Evolutionary conservation across 768 basidiomycete genomes (phyloP).

Genomic region (Russula griseocarnosa): DNA sequence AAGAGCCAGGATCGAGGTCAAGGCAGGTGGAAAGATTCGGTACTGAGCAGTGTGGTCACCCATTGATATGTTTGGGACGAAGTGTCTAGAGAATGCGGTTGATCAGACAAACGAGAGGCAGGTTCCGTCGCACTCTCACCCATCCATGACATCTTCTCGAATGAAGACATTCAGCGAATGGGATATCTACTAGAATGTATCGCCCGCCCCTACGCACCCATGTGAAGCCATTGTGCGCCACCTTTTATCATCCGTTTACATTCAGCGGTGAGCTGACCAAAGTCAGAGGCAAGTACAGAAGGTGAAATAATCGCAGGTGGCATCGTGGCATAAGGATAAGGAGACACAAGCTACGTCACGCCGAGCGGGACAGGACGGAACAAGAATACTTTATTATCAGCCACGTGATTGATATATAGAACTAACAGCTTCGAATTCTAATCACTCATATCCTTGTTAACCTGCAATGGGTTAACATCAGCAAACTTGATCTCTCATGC

Average conservation of each 20-base stretch:
- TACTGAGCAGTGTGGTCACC: slow-evolving; percentile 45
- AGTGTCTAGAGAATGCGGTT: slow-evolving; percentile 60
- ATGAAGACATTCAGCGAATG: slow-evolving; percentile 1
- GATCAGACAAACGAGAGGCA: slow-evolving; percentile 3
- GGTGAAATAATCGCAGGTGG: slow-evolving; percentile 91
- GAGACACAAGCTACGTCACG: background rate
- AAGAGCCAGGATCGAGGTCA: slow-evolving; percentile 1
- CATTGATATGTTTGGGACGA: slow-evolving; percentile 99
- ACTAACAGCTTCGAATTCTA: slow-evolving; percentile 32
- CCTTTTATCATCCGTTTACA: slow-evolving; percentile 94
- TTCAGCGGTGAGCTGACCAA: slow-evolving; percentile 91
- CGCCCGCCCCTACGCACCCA: slow-evolving; percentile 56
- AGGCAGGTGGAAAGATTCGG: slow-evolving; percentile 17
- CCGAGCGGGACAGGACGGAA: background rate
- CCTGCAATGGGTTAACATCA: slow-evolving; percentile 37
- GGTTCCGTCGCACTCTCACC: slow-evolving; percentile 45
- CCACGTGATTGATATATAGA: slow-evolving; percentile 5
- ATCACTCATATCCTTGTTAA: slow-evolving; percentile 59
- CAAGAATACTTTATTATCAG: background rate
- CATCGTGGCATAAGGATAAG: slow-evolving; percentile 43
- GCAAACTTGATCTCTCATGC: slow-evolving; percentile 6
- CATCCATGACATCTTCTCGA: slow-evolving; percentile 92
- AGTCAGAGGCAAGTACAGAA: slow-evolving; percentile 95
- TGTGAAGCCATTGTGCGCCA: slow-evolving; percentile 97
- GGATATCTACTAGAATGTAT: background rate